Evolutionary conservation across 306 rosid species (phyloP).

Genomic region (Coriaria nepalensis): DNA sequence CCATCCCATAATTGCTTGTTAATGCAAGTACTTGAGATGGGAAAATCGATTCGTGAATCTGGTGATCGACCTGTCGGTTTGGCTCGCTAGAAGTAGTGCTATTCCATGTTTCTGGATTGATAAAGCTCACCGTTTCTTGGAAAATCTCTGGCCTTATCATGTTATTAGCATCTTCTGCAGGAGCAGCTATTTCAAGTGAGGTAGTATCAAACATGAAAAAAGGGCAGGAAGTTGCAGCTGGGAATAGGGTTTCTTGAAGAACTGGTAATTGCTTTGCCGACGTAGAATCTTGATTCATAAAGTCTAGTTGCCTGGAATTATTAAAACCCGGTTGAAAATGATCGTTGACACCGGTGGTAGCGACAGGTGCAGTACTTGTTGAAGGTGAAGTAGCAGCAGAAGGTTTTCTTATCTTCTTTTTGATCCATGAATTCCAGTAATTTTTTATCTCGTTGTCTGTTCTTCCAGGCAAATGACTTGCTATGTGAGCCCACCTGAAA

Average conservation of each 20-base stretch:
- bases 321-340: slow-evolving; percentile 28
- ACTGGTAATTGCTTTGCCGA: slow-evolving; percentile 19
- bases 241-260: slow-evolving; percentile 36
- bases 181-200: slow-evolving; percentile 21
- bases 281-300: slow-evolving; percentile 34
- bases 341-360: slow-evolving; percentile 12
- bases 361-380: background rate
- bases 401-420: slow-evolving; percentile 76
- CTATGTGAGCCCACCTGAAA: slow-evolving; percentile 94
- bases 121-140: slow-evolving; percentile 26
- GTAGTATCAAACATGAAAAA: slow-evolving; percentile 74
- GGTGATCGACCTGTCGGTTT: no score
- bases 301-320: slow-evolving; percentile 39
- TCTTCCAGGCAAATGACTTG: slow-evolving; percentile 94
- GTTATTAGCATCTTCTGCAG: no score
- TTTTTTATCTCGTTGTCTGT: slow-evolving; percentile 95
- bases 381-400: slow-evolving; percentile 24
- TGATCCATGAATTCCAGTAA: slow-evolving; percentile 98
- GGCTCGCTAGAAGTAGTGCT: no score
- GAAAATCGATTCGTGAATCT: slow-evolving; percentile 12
- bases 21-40: slow-evolving; percentile 38
- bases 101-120: slow-evolving; percentile 53
- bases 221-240: slow-evolving; percentile 49
- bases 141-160: slow-evolving; percentile 27
- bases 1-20: slow-evolving; percentile 25